Conservation (phyloP, 768 basidiomycete species). For the Tylopilus vinaceipallidus region DNA sequence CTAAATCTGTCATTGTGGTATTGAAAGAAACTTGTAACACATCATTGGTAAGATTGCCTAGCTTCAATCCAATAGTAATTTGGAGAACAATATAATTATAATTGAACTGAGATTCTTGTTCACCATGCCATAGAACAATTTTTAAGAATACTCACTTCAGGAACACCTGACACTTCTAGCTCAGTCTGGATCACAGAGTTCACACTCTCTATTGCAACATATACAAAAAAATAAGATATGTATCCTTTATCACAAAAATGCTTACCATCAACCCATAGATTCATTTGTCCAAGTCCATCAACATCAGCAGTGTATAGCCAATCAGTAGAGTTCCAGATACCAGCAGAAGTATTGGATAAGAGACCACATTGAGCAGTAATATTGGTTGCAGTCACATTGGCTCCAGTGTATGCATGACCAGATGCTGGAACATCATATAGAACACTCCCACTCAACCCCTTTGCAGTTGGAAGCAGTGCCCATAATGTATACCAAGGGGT, state of each 20-base stretch:
- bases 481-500: not conserved
- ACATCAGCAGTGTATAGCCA: not conserved
- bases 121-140: too few species aligned
- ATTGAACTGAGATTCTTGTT: too few species aligned
- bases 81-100: not conserved
- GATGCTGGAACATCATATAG: conserved; percentile 19
- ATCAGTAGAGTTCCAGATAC: not conserved
- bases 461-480: conserved; percentile 2
- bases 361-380: conserved; percentile 17
- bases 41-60: not conserved
- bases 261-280: too few species aligned
- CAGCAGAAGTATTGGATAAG: conserved; percentile 6
- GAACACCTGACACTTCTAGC: too few species aligned
- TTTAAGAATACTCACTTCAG: too few species aligned
- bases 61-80: not conserved
- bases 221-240: not conserved
- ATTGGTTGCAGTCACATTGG: conserved; percentile 17
- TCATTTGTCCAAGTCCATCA: conserved; percentile 6
- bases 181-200: too few species aligned
- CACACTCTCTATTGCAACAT: too few species aligned
- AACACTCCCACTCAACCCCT: conserved; percentile 11
- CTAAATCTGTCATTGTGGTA: too few species aligned
- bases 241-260: too few species aligned
- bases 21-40: too few species aligned
- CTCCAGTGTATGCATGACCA: conserved; percentile 1